Evolutionary conservation across 768 basidiomycete genomes (phyloP), one percentile per base, ranked within the genome.

Genomic region (Phylloporus sp.): DNA sequence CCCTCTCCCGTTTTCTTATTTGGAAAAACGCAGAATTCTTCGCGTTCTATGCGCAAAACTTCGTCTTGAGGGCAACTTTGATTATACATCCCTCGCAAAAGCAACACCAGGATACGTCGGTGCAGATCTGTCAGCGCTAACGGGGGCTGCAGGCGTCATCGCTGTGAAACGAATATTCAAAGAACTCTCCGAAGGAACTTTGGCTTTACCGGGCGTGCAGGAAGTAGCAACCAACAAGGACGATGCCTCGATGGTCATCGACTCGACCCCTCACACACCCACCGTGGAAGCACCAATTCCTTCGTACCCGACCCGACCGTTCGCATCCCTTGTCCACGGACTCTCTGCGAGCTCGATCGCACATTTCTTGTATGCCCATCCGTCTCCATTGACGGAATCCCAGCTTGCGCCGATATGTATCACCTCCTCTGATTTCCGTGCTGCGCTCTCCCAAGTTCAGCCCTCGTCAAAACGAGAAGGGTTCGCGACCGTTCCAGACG

Each of bases 401-500:
- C 91, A 95, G 62, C 86, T 99, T 9, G 77, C 80, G 1, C 86
- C 91, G 0, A 75, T 99, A 12, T 84, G 80, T 54, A 89, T 99
- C 61, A 92, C 84, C 2, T 80, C 82, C 6, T 65, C 76, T 2
- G 97, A 98, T 70, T 99, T 98, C 67, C 70, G 66, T 5, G 72
- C 74, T 9, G 95, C 97, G 0, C 78, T 98, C n/a, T 78, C 81
- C 48, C 80, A 94, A 45, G 85, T 97, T 0, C 97, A 98, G 64
- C 97, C 95, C 1, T 97, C 95, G 0, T 91, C 95, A 6, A 94
- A 94, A 66, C 88, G 97, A 38, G 97, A 99, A 75, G 97, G 97
- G 4, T 99, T 99, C 59, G 88, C 97, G 6, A 98, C 97, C 0
- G 88, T 97, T 4, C 97, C 97, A 0, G 91, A 95, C 59, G 91